Evolutionary conservation across 257 asterid genomes (phyloP), one percentile per base, ranked within the genome.

Genomic region (Anisodus tanguticus): DNA sequence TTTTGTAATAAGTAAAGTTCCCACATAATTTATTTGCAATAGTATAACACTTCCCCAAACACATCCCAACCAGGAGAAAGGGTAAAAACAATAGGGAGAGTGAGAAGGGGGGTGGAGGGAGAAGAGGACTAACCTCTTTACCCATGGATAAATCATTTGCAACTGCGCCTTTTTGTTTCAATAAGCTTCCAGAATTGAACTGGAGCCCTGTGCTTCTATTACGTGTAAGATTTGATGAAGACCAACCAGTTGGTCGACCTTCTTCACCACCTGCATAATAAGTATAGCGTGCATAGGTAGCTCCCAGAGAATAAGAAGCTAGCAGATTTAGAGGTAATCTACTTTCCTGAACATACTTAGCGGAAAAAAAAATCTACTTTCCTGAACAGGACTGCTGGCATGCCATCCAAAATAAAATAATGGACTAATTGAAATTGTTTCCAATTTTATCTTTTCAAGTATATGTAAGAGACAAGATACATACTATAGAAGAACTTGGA

Each of bases 211-310:
- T 39, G 83, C 86, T 91, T 86, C 90, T 87, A 85, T 87, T 85
- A 54, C 90, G 93, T 83, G 84, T 71, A 37, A 88, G 88, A 89
- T 89, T 91, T 58, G 89, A 90, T 8, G 89, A 71, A 67, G 91
- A 86, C 85, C 88, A 88, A 49, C 89, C 93, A 60, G 88, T 79
- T 12, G 90, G 88, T 80, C 83, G 90, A 70, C 92, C 91, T 68
- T 90, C 97, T 59, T 93, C 98, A 76, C 87, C 93, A 83, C 97
- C 97, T 95, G 91, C 63, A 84, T 10, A 74, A 80, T 53, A 87
- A 83, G 49, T 49, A 82, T 13, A 39, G 17, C 49, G 41, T 66
- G 39, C 19, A 7, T 62, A 43, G 82, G n/a, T 45, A n/a, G 9
- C 59, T 10, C 59, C 17, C 35, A 76, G 72, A 26, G 17, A 64